Evolutionary conservation across 495 filamentous ascomycete species (phyloP).

Genomic region (Penicillium waksmanii): DNA sequence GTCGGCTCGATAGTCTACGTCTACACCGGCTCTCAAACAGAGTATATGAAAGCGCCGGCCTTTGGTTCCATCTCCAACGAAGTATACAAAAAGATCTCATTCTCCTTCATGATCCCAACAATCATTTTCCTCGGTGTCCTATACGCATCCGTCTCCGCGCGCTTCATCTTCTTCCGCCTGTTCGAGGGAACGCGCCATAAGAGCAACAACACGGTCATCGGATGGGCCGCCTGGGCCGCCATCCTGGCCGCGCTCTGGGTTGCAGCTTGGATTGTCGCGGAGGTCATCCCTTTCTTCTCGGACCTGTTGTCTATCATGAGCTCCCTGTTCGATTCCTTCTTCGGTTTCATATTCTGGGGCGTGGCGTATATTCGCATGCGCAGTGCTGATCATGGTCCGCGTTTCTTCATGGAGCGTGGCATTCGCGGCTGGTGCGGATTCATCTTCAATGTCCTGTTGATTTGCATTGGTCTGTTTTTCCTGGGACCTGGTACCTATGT

Average conservation of each 20-base stretch:
- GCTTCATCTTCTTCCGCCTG: constrained; percentile 85
- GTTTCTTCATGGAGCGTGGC: constrained; percentile 61
- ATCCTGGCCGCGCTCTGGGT: constrained; percentile 79
- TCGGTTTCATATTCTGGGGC: constrained; percentile 95
- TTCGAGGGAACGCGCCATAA: constrained; percentile 79
- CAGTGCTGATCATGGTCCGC: constrained; percentile 63
- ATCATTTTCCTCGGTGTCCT: constrained; percentile 87
- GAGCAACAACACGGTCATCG: constrained; percentile 75
- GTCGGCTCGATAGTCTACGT: constrained; percentile 77
- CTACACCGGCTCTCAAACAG: constrained; percentile 72
- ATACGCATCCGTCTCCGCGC: constrained; percentile 83
- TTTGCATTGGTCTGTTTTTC: constrained; percentile 74
- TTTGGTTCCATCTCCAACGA: constrained; percentile 77
- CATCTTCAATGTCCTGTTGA: constrained; percentile 69
- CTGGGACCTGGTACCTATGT: constrained; percentile 79
- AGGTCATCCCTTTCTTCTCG: constrained; percentile 90
- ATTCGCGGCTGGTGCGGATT: constrained; percentile 64
- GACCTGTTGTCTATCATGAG: constrained; percentile 85
- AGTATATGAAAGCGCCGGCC: constrained; percentile 76
- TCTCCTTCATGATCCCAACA: constrained; percentile 92
- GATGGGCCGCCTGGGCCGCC: constrained; percentile 75
- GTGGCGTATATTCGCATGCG: constrained; percentile 86
- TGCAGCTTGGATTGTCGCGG: constrained; percentile 79
- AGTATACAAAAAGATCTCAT: constrained; percentile 77
- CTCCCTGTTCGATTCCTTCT: constrained; percentile 88